Percentiles rank a stretch among this genome's conserved stretches.
Evolutionary conservation across 2,329 filamentous ascomycete genomes (phyloP).

Genomic region (Tolypocladium ophioglossoides): DNA sequence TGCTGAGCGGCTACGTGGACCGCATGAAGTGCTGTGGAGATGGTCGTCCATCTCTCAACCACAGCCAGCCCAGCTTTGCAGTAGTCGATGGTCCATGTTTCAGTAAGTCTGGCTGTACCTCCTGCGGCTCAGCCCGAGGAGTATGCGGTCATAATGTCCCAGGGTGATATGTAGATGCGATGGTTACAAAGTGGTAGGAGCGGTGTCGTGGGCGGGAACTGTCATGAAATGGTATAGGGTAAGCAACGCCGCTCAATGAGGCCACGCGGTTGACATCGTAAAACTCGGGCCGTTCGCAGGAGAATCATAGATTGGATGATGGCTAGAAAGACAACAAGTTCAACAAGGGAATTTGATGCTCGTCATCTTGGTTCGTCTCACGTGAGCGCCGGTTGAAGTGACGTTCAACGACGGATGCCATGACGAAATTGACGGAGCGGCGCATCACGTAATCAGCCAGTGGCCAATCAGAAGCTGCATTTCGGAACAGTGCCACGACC

Average conservation of each 20-base stretch:
- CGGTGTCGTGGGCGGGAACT: background rate
- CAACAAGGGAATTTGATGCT: background rate
- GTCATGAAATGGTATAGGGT: background rate
- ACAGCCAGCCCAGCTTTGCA: no score
- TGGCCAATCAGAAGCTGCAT: constrained; percentile 4
- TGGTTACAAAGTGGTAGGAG: background rate
- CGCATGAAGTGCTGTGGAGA: constrained; percentile 51
- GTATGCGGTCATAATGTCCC: background rate
- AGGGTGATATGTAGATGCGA: background rate
- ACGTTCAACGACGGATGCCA: background rate
- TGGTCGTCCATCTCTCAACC: no score
- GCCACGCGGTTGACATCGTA: no score
- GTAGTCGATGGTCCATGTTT: no score
- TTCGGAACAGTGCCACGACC: background rate
- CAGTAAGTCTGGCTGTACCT: background rate
- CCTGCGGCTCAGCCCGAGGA: background rate
- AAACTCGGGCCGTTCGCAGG: no score
- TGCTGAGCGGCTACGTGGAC: constrained; percentile 71
- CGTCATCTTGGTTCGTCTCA: background rate
- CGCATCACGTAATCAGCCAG: constrained; percentile 5
- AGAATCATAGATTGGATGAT: background rate
- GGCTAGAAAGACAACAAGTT: background rate
- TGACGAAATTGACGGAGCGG: background rate
- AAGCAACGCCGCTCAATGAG: background rate
- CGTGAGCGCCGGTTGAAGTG: background rate